phyloP scores from a whole-genome alignment of 148 eudicot species.

The Chenopodium suecicum region DNA sequence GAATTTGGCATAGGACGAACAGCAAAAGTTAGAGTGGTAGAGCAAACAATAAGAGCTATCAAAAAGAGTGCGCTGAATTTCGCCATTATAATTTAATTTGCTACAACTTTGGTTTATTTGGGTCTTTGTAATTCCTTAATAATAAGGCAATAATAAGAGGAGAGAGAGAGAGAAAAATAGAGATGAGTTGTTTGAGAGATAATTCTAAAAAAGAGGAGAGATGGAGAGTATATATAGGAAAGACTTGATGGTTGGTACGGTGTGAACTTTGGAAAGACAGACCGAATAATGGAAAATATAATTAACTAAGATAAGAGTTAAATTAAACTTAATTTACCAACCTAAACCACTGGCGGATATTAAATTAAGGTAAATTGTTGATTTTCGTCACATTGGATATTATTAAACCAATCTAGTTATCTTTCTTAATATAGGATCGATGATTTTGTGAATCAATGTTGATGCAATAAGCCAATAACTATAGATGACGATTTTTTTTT shows the following conservation, averaged over 20 bases:
- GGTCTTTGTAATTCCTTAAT: background rate
- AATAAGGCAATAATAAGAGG: background rate
- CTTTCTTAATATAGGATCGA: background rate
- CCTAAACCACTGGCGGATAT: background rate
- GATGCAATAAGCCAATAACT: too few relatives aligned
- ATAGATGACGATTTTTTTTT: too few relatives aligned
- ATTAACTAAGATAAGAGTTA: too few relatives aligned
- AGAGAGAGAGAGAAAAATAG: background rate
- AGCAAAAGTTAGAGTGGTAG: slow-evolving; percentile 4
- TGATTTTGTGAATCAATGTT: background rate
- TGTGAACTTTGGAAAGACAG: background rate
- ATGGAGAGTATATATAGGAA: background rate
- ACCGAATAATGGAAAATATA: background rate
- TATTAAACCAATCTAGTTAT: too few relatives aligned
- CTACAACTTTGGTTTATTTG: background rate
- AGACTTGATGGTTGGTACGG: background rate
- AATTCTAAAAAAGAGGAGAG: background rate
- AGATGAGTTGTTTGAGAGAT: background rate
- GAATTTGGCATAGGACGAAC: slow-evolving; percentile 21
- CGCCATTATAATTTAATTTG: slow-evolving; percentile 8
- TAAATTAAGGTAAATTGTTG: background rate
- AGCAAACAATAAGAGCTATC: slow-evolving; percentile 21
- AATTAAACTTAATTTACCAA: too few relatives aligned
- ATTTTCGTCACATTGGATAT: background rate
- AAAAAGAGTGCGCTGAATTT: slow-evolving; percentile 14